Evolutionary conservation across 139 green algal genomes (phyloP).

Genomic region (Chlamydomonas eustigma): DNA sequence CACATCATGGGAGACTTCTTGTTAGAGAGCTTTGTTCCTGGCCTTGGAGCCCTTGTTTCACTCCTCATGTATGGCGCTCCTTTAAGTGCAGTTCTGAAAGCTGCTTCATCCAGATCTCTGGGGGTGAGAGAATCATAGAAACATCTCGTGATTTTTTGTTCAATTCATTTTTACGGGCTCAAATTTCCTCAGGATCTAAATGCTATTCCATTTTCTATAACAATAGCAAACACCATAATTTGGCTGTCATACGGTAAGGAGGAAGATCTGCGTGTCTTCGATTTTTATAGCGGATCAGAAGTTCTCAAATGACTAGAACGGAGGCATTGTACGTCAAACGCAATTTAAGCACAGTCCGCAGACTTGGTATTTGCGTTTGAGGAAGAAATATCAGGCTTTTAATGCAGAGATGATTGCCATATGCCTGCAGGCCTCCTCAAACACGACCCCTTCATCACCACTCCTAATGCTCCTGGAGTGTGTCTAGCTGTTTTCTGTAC

Average conservation of each 20-base stretch:
- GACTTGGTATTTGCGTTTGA: too few relatives aligned
- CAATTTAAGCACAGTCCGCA: constrained; percentile 8
- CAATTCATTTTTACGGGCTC: neutral
- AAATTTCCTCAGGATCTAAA: constrained; percentile 52
- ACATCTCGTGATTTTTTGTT: neutral
- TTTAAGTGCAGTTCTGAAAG: neutral
- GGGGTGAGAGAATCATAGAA: neutral
- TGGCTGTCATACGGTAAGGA: constrained; percentile 53
- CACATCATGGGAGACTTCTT: neutral
- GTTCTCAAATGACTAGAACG: too few relatives aligned
- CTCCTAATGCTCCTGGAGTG: constrained; percentile 44
- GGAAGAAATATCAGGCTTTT: too few relatives aligned
- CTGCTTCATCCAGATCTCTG: neutral
- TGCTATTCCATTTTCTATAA: constrained; percentile 53
- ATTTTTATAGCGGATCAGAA: too few relatives aligned
- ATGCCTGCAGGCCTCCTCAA: constrained; percentile 33
- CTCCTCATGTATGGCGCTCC: constrained; percentile 1
- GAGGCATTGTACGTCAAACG: too few relatives aligned
- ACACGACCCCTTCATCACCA: constrained; percentile 39
- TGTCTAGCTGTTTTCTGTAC: constrained; percentile 44
- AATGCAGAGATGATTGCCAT: too few relatives aligned
- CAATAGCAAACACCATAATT: constrained; percentile 48
- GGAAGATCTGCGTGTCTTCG: too few relatives aligned
- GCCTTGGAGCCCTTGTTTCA: neutral
- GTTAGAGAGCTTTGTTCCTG: neutral